These are phyloP conservation scores for Neoarthrinium moseri DNA, from an alignment of 2,329 filamentous ascomycete species.

Conservation along the genomic window DNA sequence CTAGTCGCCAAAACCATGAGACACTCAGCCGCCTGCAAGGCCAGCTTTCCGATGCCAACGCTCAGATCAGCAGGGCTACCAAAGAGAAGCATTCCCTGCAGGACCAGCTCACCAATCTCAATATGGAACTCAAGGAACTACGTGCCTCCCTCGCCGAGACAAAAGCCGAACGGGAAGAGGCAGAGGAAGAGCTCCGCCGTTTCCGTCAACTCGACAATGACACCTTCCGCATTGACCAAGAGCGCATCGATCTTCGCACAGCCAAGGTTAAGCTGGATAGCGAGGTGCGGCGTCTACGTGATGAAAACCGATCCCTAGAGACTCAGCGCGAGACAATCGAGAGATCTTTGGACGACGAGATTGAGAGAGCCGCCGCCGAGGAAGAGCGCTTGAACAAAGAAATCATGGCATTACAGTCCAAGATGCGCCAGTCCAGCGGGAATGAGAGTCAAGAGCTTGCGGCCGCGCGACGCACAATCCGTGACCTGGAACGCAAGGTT, in stretches of 20 bases:
- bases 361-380: slow-evolving; percentile 64
- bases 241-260: slow-evolving; percentile 66
- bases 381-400: slow-evolving; percentile 61
- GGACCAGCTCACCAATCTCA: slow-evolving; percentile 59
- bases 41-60: slow-evolving; percentile 57
- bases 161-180: slow-evolving; percentile 65
- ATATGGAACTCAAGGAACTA: slow-evolving; percentile 59
- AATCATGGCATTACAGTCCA: slow-evolving; percentile 49
- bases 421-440: slow-evolving; percentile 41
- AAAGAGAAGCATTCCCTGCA: slow-evolving; percentile 64
- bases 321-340: slow-evolving; percentile 61
- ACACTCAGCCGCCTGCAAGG: slow-evolving; percentile 52
- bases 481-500: slow-evolving; percentile 62
- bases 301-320: slow-evolving; percentile 58
- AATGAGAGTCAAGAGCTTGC: slow-evolving; percentile 53
- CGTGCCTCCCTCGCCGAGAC: slow-evolving; percentile 55
- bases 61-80: slow-evolving; percentile 53
- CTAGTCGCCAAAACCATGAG: slow-evolving; percentile 22
- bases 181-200: slow-evolving; percentile 59
- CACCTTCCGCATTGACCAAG: slow-evolving; percentile 62
- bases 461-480: slow-evolving; percentile 61
- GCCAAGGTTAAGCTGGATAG: slow-evolving; percentile 67
- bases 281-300: slow-evolving; percentile 63
- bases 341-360: slow-evolving; percentile 62
- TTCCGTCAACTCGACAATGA: slow-evolving; percentile 56